Base-by-base conservation (phyloP, 169 alveolate genomes). In the Cryptosporidium meleagridis region DNA sequence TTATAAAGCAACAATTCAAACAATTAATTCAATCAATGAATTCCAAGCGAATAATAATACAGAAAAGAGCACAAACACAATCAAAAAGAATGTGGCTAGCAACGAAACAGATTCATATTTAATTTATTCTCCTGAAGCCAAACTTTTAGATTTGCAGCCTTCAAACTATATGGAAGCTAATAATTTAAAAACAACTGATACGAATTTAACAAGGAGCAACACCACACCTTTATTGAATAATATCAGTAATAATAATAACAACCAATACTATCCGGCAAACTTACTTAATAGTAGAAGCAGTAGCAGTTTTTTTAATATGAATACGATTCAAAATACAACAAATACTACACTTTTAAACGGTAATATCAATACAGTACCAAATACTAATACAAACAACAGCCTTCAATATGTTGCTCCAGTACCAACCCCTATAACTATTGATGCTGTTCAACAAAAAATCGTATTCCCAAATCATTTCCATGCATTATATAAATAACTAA, bases 1-100 rank as follows among this genome's bases (percentile, higher is more conserved):
- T 29, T 80, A 80, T 67, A 80, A 65, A 39, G 73, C 89, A 61
- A 80, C 89, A 18, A 80, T 80, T 61, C 73, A 80, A 21, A n/a
- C 35, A 29, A 59, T 61, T 39, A 62, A 45, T 41, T 61, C 68
- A 21, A 59, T 58, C 0, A 29, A 51, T 33, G 70, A 73, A 16
- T 29, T 73, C 33, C 59, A 73, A 59, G 7, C 14, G 18, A 31
- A 16, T 39, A 41, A 9, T 2, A 12, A 14, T 12, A 21, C 21
- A n/a, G 69, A 62, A 8, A 80, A 62, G 29, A 29, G 21, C 12
- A 29, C 8, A 16, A 59, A 26, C 45, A 69, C 12, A 8, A 7
- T 7, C 26, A 69, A 21, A 9, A 18, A 23, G 10, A 18, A n/a
- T 69, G 7, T 16, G 0, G 41, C 5, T 26, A 18, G 18, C 6